Percentiles rank a stretch among this genome's conserved stretches.
phyloP scores from a whole-genome alignment of 129 eudicot species.

The Helichrysum umbraculigerum region DNA sequence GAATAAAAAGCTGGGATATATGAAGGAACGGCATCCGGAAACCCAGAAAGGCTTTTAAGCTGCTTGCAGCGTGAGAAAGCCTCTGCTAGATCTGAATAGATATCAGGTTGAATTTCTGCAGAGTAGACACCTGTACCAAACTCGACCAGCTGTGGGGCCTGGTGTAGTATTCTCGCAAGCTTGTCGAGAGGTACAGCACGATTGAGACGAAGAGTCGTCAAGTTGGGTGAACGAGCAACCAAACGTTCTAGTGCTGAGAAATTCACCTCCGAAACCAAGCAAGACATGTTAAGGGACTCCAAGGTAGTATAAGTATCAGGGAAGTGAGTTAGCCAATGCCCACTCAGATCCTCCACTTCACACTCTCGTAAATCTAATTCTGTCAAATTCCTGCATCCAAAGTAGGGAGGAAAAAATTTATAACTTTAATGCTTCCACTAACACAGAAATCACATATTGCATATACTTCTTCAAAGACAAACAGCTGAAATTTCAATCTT shows the following conservation, averaged over 20 bases:
- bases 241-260: slow-evolving; percentile 66
- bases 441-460: not conserved
- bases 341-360: slow-evolving; percentile 77
- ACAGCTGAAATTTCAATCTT: too few relatives aligned
- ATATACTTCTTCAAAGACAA: not conserved
- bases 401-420: not conserved
- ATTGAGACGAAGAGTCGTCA: slow-evolving; percentile 67
- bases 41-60: slow-evolving; percentile 73
- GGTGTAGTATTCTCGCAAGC: slow-evolving; percentile 47
- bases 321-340: slow-evolving; percentile 80
- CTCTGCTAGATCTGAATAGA: slow-evolving; percentile 37
- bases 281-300: slow-evolving; percentile 64
- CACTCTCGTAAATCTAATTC: slow-evolving; percentile 71
- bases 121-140: slow-evolving; percentile 72
- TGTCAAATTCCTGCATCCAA: slow-evolving; percentile 48
- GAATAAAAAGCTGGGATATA: slow-evolving; percentile 72
- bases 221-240: slow-evolving; percentile 64
- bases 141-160: slow-evolving; percentile 71
- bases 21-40: slow-evolving; percentile 73
- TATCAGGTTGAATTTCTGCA: slow-evolving; percentile 60
- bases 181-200: slow-evolving; percentile 76
- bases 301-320: slow-evolving; percentile 64
- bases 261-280: slow-evolving; percentile 66
- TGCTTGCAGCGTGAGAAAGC: slow-evolving; percentile 68
- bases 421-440: not conserved